phyloP scores from a whole-genome alignment of 2,329 filamentous ascomycete species.

The Aspergillus pseudoglaucus region DNA sequence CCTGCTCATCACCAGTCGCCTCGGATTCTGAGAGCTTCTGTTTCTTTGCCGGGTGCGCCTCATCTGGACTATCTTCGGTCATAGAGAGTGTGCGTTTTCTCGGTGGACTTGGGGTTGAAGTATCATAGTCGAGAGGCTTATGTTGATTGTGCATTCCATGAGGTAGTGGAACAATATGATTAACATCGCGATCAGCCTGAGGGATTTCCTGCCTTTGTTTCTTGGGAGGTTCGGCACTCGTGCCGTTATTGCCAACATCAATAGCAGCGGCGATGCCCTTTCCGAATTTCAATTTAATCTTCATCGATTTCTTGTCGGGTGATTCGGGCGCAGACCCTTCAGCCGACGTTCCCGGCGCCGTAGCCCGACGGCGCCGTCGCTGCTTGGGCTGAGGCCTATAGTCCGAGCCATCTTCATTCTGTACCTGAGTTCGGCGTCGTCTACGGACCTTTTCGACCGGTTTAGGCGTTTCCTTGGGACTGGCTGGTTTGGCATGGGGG shows the following conservation, averaged over 20 bases:
- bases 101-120: not conserved
- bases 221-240: not conserved
- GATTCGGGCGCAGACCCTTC: not conserved
- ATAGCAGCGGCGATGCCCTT: constrained; percentile 1
- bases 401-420: constrained; percentile 1
- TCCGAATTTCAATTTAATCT: constrained; percentile 9
- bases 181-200: no score
- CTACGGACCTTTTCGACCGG: constrained; percentile 1
- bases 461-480: not conserved
- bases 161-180: no score
- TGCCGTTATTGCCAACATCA: no score
- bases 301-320: constrained; percentile 7
- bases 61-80: not conserved
- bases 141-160: no score
- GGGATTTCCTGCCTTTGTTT: no score
- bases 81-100: not conserved
- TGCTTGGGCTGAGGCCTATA: constrained; percentile 4
- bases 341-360: not conserved
- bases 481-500: not conserved
- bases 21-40: not conserved
- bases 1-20: not conserved
- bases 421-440: constrained; percentile 7
- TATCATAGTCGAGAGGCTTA: no score
- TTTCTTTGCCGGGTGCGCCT: not conserved
- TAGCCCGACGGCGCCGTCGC: constrained; percentile 14